phyloP scores from a whole-genome alignment of 2,329 filamentous ascomycete genomes.

The Aureobasidium sp. region DNA sequence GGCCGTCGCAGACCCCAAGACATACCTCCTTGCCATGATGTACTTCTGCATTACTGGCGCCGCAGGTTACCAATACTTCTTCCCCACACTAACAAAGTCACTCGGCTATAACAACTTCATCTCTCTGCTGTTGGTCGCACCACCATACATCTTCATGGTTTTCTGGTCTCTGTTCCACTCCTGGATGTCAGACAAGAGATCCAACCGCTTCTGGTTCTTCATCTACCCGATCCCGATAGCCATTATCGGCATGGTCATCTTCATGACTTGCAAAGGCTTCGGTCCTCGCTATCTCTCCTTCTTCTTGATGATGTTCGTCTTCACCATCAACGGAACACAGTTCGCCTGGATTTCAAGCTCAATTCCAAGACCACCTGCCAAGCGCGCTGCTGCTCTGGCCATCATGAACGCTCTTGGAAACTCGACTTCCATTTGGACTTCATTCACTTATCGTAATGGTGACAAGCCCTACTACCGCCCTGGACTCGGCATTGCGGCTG shows the following conservation, averaged over 20 bases:
- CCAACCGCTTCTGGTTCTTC: slow-evolving; percentile 47
- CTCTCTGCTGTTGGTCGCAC: slow-evolving; percentile 46
- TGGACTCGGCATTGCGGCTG: slow-evolving; percentile 30
- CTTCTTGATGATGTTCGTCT: slow-evolving; percentile 51
- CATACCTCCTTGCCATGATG: slow-evolving; percentile 41
- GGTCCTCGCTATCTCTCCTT: slow-evolving; percentile 49
- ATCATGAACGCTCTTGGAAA: slow-evolving; percentile 71
- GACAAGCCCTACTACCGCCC: slow-evolving; percentile 25
- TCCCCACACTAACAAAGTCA: slow-evolving; percentile 44
- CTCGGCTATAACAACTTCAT: slow-evolving; percentile 39
- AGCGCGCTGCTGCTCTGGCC: slow-evolving; percentile 64
- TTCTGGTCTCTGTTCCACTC: slow-evolving; percentile 41
- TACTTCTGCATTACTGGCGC: slow-evolving; percentile 45
- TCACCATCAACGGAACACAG: slow-evolving; percentile 49
- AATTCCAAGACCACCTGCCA: slow-evolving; percentile 67
- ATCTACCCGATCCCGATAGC: slow-evolving; percentile 46
- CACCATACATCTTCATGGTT: slow-evolving; percentile 49
- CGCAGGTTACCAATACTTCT: slow-evolving; percentile 51
- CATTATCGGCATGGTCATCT: slow-evolving; percentile 46
- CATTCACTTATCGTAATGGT: slow-evolving; percentile 31
- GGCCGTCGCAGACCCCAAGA: slow-evolving; percentile 45
- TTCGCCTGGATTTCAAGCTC: slow-evolving; percentile 74
- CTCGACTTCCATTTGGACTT: slow-evolving; percentile 55
- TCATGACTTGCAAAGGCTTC: slow-evolving; percentile 47
- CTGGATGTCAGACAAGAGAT: slow-evolving; percentile 37